These are phyloP conservation scores for Apostasia ramifera DNA, from an alignment of 106 monocot species.

Conservation along the genomic window DNA sequence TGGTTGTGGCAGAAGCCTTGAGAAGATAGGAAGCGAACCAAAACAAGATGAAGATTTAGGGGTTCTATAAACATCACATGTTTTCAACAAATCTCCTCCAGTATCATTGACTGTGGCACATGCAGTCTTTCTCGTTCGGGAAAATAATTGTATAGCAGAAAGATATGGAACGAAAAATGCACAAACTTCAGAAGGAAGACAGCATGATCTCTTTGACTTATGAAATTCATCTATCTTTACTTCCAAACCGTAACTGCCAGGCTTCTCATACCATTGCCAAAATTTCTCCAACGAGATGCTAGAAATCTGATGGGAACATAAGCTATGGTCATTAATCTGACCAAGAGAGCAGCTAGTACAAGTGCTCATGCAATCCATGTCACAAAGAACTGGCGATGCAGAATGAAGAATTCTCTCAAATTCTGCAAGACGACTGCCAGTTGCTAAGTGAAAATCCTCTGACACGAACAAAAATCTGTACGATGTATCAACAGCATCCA, in stretches of 20 bases:
- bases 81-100: constrained; percentile 1
- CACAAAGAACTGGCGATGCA: constrained; percentile 60
- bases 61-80: constrained; percentile 3
- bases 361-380: constrained; percentile 2
- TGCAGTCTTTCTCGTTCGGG: not conserved
- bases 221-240: constrained; percentile 45
- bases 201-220: constrained; percentile 15
- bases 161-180: constrained; percentile 95
- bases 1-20: constrained; percentile 30
- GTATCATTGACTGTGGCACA: not conserved
- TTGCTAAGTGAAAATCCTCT: constrained; percentile 17
- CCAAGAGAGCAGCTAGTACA: constrained; percentile 20
- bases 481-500: constrained; percentile 31
- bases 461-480: constrained; percentile 23
- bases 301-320: constrained; percentile 33
- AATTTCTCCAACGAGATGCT: constrained; percentile 41
- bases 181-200: constrained; percentile 21
- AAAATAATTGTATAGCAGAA: constrained; percentile 82
- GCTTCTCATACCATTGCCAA: constrained; percentile 94
- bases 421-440: constrained; percentile 49
- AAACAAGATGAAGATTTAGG: constrained; percentile 11
- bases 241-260: constrained; percentile 72
- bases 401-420: constrained; percentile 55
- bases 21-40: constrained; percentile 32
- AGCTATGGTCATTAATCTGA: constrained; percentile 8